phyloP scores from a whole-genome alignment of 208 protist species.

The Crithidia fasciculata region DNA sequence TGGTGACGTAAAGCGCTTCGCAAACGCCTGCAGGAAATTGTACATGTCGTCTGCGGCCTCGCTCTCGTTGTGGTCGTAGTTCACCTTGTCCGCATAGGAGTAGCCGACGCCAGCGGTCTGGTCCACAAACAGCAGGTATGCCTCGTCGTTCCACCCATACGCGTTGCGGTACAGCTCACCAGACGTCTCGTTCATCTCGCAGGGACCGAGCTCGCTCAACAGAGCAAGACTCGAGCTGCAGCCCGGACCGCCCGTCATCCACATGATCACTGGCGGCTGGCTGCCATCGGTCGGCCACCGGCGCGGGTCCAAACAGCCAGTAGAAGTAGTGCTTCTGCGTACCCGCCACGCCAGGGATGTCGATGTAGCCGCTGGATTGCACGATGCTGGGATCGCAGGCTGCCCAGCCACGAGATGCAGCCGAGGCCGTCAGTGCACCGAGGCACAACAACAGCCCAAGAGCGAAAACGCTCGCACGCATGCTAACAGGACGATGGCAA shows the following conservation, averaged over 20 bases:
- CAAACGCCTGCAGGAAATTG: constrained; percentile 78
- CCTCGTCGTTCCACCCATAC: constrained; percentile 81
- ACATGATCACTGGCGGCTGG: constrained; percentile 83
- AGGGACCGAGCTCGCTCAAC: constrained; percentile 83
- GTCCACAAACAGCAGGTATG: constrained; percentile 91
- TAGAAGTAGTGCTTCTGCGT: constrained; percentile 84
- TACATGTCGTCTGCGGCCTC: constrained; percentile 89
- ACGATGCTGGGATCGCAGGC: constrained; percentile 50
- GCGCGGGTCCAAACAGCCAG: constrained; percentile 85
- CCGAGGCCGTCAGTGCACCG: neutral
- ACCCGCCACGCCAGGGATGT: constrained; percentile 50
- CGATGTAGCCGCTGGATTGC: constrained; percentile 79
- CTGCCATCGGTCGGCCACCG: constrained; percentile 37
- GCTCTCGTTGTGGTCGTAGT: constrained; percentile 68
- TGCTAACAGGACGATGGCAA: too few relatives aligned
- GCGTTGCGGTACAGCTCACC: constrained; percentile 54
- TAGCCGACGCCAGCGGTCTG: constrained; percentile 92
- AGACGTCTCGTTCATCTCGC: constrained; percentile 57
- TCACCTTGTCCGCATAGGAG: constrained; percentile 52
- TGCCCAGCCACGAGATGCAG: constrained; percentile 31
- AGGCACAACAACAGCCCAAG: neutral
- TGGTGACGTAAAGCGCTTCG: constrained; percentile 41
- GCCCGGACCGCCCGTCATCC: constrained; percentile 92
- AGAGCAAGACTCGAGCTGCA: constrained; percentile 78
- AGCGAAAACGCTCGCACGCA: neutral